Conservation (phyloP, 1,284 basidiomycete genomes). For the Tilletia indica region DNA sequence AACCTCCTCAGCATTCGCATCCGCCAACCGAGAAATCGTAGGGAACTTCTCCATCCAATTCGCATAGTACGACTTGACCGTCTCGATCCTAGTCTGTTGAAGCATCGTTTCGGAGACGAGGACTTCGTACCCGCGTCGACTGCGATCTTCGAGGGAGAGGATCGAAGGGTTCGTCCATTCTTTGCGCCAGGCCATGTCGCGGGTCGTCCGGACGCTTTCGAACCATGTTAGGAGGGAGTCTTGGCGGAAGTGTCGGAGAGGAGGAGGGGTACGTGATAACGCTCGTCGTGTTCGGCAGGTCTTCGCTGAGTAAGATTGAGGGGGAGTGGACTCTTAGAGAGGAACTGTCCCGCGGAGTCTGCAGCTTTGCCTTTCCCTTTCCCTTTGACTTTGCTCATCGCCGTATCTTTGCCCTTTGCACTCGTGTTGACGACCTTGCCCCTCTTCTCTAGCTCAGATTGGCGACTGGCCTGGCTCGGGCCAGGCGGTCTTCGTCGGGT, state of each 20-base stretch:
- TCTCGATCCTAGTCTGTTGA: slow-evolving; percentile 76
- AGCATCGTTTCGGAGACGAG: slow-evolving; percentile 94
- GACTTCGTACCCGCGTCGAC: slow-evolving; percentile 61
- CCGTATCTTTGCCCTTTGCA: not conserved
- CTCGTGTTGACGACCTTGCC: too few relatives aligned
- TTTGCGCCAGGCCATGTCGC: slow-evolving; percentile 84
- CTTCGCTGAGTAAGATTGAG: not conserved
- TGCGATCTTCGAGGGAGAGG: slow-evolving; percentile 57
- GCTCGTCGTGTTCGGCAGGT: slow-evolving; percentile 11
- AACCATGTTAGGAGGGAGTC: slow-evolving; percentile 64
- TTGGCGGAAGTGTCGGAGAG: not conserved
- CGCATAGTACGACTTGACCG: slow-evolving; percentile 47
- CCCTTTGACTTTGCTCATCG: not conserved
- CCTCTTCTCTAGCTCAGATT: too few relatives aligned
- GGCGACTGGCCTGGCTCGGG: too few relatives aligned
- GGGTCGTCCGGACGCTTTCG: slow-evolving; percentile 63
- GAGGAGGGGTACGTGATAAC: slow-evolving; percentile 8
- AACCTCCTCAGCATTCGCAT: slow-evolving; percentile 59
- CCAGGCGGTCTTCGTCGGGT: too few relatives aligned
- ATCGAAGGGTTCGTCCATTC: slow-evolving; percentile 58
- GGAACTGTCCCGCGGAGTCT: not conserved
- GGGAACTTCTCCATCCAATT: slow-evolving; percentile 52
- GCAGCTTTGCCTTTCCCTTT: not conserved
- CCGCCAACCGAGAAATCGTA: slow-evolving; percentile 66
- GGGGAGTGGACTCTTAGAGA: not conserved